Evolutionary conservation across 176 grass and related monocot species (phyloP).

Genomic region (Calamus simplicifolius): DNA sequence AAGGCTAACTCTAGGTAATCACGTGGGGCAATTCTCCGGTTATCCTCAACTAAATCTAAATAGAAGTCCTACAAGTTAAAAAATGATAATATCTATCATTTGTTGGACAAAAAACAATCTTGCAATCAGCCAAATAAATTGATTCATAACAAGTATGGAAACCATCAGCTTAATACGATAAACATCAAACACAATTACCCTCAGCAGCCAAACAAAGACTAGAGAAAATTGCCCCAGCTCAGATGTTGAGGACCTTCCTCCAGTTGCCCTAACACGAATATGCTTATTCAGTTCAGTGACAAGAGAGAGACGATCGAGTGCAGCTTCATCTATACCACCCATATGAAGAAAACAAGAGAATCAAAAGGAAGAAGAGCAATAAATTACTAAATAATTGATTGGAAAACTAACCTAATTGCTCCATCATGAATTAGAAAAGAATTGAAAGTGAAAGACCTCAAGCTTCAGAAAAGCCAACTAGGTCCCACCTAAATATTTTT

Average conservation of each 20-base stretch:
- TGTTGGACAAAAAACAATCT: not conserved
- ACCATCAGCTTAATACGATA: too few species aligned
- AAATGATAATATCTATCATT: not conserved
- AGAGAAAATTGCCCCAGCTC: slow-evolving; percentile 77
- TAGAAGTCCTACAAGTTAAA: slow-evolving; percentile 51
- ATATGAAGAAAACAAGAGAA: slow-evolving; percentile 31
- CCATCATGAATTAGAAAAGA: not conserved
- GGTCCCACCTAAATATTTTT: not conserved
- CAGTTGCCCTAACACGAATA: slow-evolving; percentile 62
- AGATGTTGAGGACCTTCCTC: slow-evolving; percentile 41
- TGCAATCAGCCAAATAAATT: not conserved
- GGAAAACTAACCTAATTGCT: not conserved
- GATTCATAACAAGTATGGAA: too few species aligned
- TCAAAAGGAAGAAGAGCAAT: not conserved
- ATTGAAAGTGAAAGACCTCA: not conserved
- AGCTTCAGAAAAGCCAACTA: not conserved
- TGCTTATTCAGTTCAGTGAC: slow-evolving; percentile 89
- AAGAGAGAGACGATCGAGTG: slow-evolving; percentile 69
- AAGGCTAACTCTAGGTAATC: slow-evolving; percentile 78
- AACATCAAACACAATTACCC: slow-evolving; percentile 28
- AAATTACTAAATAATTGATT: not conserved
- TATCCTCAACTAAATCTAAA: slow-evolving; percentile 61
- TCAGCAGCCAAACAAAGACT: slow-evolving; percentile 70
- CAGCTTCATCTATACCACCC: slow-evolving; percentile 79
- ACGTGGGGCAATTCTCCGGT: slow-evolving; percentile 50